Evolutionary conservation across 2,329 filamentous ascomycete species (phyloP).

Genomic region (Fusarium anguioides): DNA sequence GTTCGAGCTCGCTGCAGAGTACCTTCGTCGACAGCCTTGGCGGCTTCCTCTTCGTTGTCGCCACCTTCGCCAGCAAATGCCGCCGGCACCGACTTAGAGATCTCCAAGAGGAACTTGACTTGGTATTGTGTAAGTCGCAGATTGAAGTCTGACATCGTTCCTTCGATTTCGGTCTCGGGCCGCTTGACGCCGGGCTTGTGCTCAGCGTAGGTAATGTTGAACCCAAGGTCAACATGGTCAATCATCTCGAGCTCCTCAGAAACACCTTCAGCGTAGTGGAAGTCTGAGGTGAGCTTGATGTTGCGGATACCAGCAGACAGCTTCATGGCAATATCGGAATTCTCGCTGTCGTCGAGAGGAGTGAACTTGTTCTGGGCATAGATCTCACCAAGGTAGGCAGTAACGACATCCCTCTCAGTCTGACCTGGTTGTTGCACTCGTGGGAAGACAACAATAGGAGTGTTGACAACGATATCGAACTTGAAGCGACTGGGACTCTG

Average conservation of each 20-base stretch:
- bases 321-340: constrained; percentile 84
- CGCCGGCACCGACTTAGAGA: constrained; percentile 87
- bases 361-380: constrained; percentile 95
- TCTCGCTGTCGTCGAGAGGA: constrained; percentile 80
- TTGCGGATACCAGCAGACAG: constrained; percentile 92
- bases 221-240: constrained; percentile 93
- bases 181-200: constrained; percentile 81
- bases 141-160: constrained; percentile 93
- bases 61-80: constrained; percentile 80
- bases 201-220: constrained; percentile 91
- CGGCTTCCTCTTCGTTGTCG: constrained; percentile 77
- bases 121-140: constrained; percentile 90
- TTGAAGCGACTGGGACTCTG: constrained; percentile 90
- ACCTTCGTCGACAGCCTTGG: constrained; percentile 75
- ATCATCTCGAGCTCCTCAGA: constrained; percentile 95
- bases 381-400: constrained; percentile 95
- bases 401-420: constrained; percentile 82
- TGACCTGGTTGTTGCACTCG: constrained; percentile 76
- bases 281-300: constrained; percentile 87
- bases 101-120: constrained; percentile 86
- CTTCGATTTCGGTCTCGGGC: constrained; percentile 91
- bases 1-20: constrained; percentile 62
- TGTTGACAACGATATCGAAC: constrained; percentile 93
- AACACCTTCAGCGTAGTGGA: constrained; percentile 78
- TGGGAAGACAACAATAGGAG: constrained; percentile 96